These are phyloP conservation scores for Piloderma croceum DNA, from an alignment of 768 basidiomycete species.

Conservation along the genomic window DNA sequence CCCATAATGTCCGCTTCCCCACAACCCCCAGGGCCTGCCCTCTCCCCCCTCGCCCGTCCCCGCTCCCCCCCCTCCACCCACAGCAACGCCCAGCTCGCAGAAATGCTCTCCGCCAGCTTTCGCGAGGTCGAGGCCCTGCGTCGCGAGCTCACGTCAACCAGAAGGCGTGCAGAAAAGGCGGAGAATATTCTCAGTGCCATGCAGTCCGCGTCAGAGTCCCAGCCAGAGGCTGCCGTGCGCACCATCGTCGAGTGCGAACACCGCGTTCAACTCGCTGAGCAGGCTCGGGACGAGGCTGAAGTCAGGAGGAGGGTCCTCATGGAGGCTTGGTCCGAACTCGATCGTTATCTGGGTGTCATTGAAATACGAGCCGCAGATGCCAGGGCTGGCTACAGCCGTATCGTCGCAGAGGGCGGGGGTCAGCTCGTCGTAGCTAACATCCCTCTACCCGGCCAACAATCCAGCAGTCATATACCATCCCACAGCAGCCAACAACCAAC, in stretches of 20 bases:
- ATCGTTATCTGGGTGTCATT: slow-evolving; percentile 39
- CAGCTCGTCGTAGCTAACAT: slow-evolving; percentile 34
- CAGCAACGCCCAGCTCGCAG: neutral
- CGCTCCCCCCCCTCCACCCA: too few species aligned
- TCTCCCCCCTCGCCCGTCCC: too few species aligned
- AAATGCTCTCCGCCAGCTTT: slow-evolving; percentile 24
- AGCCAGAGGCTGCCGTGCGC: slow-evolving; percentile 16
- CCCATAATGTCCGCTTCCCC: too few species aligned
- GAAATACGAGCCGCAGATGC: slow-evolving; percentile 47
- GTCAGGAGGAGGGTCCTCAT: slow-evolving; percentile 38
- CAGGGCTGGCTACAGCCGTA: slow-evolving; percentile 39
- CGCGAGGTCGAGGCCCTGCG: slow-evolving; percentile 47
- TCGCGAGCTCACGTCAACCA: slow-evolving; percentile 37
- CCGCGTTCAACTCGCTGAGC: slow-evolving; percentile 45
- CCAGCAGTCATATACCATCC: slow-evolving; percentile 26
- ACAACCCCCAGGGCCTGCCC: too few species aligned
- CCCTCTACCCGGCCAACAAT: slow-evolving; percentile 24
- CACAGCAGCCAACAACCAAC: too few species aligned
- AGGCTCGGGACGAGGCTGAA: slow-evolving; percentile 50
- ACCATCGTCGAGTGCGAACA: slow-evolving; percentile 43
- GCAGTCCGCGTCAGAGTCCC: slow-evolving; percentile 11
- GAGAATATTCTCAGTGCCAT: slow-evolving; percentile 39
- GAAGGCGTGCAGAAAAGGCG: slow-evolving; percentile 48
- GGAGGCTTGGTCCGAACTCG: slow-evolving; percentile 48
- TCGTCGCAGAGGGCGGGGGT: slow-evolving; percentile 41